Evolutionary conservation across 495 filamentous ascomycete species (phyloP).

Genomic region (Penicillium robsamsonii): DNA sequence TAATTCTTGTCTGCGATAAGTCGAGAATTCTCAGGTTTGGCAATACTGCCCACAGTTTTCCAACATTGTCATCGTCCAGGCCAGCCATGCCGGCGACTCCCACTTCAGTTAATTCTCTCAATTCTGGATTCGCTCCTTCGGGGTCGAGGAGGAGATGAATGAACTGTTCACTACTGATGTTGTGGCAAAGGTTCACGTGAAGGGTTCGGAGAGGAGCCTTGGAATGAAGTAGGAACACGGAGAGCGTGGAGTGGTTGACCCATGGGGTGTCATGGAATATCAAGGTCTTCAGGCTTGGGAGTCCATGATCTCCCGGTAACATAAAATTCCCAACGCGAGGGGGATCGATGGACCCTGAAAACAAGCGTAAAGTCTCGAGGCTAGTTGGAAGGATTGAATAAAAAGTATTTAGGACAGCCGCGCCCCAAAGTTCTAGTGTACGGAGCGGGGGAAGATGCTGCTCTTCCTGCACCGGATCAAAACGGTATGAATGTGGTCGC

Average conservation of each 20-base stretch:
- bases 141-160: constrained; percentile 9
- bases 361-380: constrained; percentile 34
- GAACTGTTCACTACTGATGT: constrained; percentile 12
- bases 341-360: constrained; percentile 23
- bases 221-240: constrained; percentile 18
- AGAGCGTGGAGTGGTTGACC: constrained; percentile 18
- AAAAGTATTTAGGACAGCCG: constrained; percentile 20
- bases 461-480: constrained; percentile 5
- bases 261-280: constrained; percentile 32
- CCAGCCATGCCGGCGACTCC: constrained; percentile 25
- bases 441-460: constrained; percentile 26
- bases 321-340: not conserved
- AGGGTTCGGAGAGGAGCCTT: constrained; percentile 30
- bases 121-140: constrained; percentile 1
- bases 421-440: constrained; percentile 32
- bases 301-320: not conserved
- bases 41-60: constrained; percentile 17
- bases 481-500: constrained; percentile 16
- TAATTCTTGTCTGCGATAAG: constrained; percentile 37
- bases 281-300: constrained; percentile 36
- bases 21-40: constrained; percentile 32
- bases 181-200: constrained; percentile 31
- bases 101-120: constrained; percentile 28
- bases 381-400: constrained; percentile 26
- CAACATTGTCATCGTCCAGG: constrained; percentile 24